Base-by-base conservation (phyloP, 192 early-diverging fungal species). In the Coemansia sp. region DNA sequence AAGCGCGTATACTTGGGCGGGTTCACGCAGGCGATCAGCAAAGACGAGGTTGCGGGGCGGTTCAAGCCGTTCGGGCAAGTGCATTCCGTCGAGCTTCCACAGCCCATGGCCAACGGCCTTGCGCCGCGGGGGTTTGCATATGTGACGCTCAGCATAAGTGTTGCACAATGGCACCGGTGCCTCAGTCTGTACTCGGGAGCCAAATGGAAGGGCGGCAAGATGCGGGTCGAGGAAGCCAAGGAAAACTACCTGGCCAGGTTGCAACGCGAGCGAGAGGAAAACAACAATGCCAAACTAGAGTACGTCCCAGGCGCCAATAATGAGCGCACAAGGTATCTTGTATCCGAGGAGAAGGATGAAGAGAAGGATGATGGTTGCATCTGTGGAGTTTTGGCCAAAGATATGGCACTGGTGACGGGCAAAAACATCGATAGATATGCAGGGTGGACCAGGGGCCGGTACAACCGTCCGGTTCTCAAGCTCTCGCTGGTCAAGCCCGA, bases 221-320 rank as follows among this genome's bases (percentile, higher is more conserved):
- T 95, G 62, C 86, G 88, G 48, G 77, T 95, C 18, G 90, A 94
- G 62, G 92, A 92, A n/a, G 91, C 93, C 14, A 93, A 92, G 71
- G 87, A 87, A 53, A 83, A 88, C 63, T 94, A 88, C 75, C 62
- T 56, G 55, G 64, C 60, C 6, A 85, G 83, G 38, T 71, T 84
- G 16, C 56, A 82, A 53, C 80, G 89, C 15, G 88, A 90, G 67
- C 57, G 72, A 67, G 67, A 60, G 12, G 76, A 84, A 49, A 49
- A 46, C 14, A 58, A 33, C 12, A 60, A 64, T 24, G 53, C 53
- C 5, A 26, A 39, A 21, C 21, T n/a, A 1, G 30, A 38, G 8
- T 52, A n/a, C 4, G 15, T 48, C 12, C 36, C 56, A n/a, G 36
- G 34, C 63, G n/a, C n/a, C n/a, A 57, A 20, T 33, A 72, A 67